Evolutionary conservation across 1,284 basidiomycete genomes (phyloP).

Genomic region (Ceratobasidium theobromae): DNA sequence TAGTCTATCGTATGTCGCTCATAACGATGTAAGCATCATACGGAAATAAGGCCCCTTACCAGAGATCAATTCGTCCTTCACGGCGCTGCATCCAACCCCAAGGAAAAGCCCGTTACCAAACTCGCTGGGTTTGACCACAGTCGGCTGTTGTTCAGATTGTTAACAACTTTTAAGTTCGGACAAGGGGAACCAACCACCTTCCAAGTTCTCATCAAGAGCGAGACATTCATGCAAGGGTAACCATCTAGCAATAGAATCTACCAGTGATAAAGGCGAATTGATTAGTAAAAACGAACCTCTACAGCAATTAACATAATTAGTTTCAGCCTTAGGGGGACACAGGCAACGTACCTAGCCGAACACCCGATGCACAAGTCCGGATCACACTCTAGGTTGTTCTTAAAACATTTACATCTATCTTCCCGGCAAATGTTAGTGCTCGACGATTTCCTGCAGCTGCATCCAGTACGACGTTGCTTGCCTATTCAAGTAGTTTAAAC

Average conservation of each 20-base stretch:
- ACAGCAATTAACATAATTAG: too few relatives aligned
- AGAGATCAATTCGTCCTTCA: neutral
- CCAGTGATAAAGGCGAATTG: neutral
- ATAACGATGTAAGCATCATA: neutral
- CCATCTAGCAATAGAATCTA: neutral
- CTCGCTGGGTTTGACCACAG: constrained; percentile 9
- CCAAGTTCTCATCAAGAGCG: neutral
- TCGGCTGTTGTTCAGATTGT: neutral
- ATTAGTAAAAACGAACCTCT: neutral
- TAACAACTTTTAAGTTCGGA: neutral
- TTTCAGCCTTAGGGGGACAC: neutral
- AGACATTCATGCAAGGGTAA: neutral
- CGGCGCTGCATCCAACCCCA: neutral
- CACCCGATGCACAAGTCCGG: constrained; percentile 11
- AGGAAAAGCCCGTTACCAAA: constrained; percentile 14
- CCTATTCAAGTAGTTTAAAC: neutral
- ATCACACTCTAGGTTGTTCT: neutral
- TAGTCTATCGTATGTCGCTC: neutral
- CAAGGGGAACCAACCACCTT: neutral
- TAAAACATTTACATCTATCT: neutral
- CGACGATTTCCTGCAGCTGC: constrained; percentile 1
- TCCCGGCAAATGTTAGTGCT: constrained; percentile 8
- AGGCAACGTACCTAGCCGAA: constrained; percentile 3
- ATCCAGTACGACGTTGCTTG: constrained; percentile 10
- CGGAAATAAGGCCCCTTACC: neutral